Conservation (phyloP, 768 basidiomycete genomes). For the Chalciporus sphaerocephalus region DNA sequence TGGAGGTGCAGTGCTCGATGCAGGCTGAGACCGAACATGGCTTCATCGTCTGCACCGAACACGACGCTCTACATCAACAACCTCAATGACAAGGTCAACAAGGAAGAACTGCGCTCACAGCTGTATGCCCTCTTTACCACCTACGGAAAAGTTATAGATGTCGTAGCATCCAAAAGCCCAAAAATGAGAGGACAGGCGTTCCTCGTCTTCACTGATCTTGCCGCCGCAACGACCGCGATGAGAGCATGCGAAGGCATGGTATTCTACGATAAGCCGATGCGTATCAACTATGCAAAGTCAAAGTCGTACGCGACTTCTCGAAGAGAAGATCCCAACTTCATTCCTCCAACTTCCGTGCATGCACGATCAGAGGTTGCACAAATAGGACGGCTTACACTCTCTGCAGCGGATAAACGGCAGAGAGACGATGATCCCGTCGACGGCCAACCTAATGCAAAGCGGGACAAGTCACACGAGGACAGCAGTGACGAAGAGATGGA, state of each 20-base stretch:
- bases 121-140: slow-evolving; percentile 88
- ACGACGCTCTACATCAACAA: slow-evolving; percentile 90
- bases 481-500: slow-evolving; percentile 84
- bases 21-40: slow-evolving; percentile 27
- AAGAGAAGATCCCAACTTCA: slow-evolving; percentile 75
- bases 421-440: slow-evolving; percentile 59
- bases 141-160: slow-evolving; percentile 90
- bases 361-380: slow-evolving; percentile 45
- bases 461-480: slow-evolving; percentile 61
- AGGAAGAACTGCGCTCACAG: slow-evolving; percentile 79
- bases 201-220: slow-evolving; percentile 90
- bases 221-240: slow-evolving; percentile 88
- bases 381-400: slow-evolving; percentile 35
- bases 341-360: slow-evolving; percentile 65
- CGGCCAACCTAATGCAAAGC: slow-evolving; percentile 57
- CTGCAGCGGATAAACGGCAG: slow-evolving; percentile 53
- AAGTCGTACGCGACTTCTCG: slow-evolving; percentile 83
- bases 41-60: slow-evolving; percentile 66
- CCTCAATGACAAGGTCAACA: slow-evolving; percentile 89
- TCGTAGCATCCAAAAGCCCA: slow-evolving; percentile 80
- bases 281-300: slow-evolving; percentile 84
- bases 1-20: neutral
- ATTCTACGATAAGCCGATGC: slow-evolving; percentile 90
- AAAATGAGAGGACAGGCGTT: slow-evolving; percentile 95
- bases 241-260: slow-evolving; percentile 88